Base-by-base conservation (phyloP, 2,329 filamentous ascomycete genomes). In the Cladobotryum mycophilum region DNA sequence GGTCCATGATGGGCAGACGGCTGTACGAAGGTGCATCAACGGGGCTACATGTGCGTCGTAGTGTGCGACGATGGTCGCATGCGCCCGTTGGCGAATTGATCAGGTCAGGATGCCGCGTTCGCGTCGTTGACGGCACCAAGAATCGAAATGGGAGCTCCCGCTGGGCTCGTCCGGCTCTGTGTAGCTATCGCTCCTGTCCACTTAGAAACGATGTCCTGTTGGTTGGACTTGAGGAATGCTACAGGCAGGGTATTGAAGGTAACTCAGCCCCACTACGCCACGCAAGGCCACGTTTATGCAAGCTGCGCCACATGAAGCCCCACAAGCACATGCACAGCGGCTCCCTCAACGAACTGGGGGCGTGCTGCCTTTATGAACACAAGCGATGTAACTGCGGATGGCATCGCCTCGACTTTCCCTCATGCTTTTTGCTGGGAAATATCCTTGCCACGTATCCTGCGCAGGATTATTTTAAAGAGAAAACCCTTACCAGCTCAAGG, bases 1-100 rank as follows among this genome's bases (percentile, higher is more conserved):
- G 68, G 59, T 73, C 71, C 70, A 73, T 73, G 61, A 58, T 67
- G 49, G 59, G 41, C 44, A 47, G 42, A 46, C 48, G 41, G 38
- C 52, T 38, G 49, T 53, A 54, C 41, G 48, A 55, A 42, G 48
- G 35, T 44, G 56, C 52, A 51, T 45, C 34, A 44, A 52, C 52
- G 51, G 51, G 60, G 53, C 64, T 64, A 65, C 66, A 67, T 69
- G 57, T 62, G 43, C 40, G 20, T 48, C 36, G 17, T 25, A 41
- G 33, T 51, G 38, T 45, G 48, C 45, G 44, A 45, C 44, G 36
- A 41, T 37, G 9, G 45, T 42, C 25, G 12, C 45, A 33, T 30
- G 11, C 48, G 35, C 40, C 41, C 18, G 38, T 50, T 35, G 22
- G 37, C 44, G 36, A 35, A 36, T 38, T 14, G 33, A 18, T 41